Evolutionary conservation across 129 eudicot genomes (phyloP).

Genomic region (Glebionis coronaria): DNA sequence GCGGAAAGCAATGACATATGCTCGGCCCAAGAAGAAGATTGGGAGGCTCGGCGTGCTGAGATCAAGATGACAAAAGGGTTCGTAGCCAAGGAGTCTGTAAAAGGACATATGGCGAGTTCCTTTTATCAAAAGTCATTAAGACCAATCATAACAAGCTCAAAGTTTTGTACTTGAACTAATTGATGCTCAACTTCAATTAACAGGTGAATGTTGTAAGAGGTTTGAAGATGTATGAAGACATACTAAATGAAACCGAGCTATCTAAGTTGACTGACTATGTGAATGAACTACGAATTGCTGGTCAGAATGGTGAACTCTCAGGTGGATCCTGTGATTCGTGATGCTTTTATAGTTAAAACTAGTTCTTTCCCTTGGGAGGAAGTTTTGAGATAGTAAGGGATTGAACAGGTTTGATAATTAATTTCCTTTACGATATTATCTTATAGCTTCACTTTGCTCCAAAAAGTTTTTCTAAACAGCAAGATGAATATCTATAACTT

Average conservation of each 20-base stretch:
- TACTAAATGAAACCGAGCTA: constrained; percentile 68
- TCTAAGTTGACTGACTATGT: constrained; percentile 67
- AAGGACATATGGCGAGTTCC: constrained; percentile 96
- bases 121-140: constrained; percentile 15
- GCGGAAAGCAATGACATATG: constrained; percentile 44
- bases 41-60: constrained; percentile 78
- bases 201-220: constrained; percentile 99
- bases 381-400: constrained; percentile 79
- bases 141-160: background rate
- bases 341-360: constrained; percentile 69
- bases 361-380: constrained; percentile 69
- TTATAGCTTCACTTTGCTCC: constrained; percentile 27
- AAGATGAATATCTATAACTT: background rate
- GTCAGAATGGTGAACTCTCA: constrained; percentile 94
- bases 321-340: constrained; percentile 92
- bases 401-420: constrained; percentile 73
- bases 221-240: constrained; percentile 78
- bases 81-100: constrained; percentile 96
- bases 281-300: constrained; percentile 76
- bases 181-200: constrained; percentile 13
- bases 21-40: constrained; percentile 58
- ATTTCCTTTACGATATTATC: constrained; percentile 26
- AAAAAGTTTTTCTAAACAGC: background rate
- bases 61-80: constrained; percentile 96
- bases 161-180: constrained; percentile 1